Base-by-base conservation (phyloP, 2,329 filamentous ascomycete species). In the Ambrosiella beaveri region DNA sequence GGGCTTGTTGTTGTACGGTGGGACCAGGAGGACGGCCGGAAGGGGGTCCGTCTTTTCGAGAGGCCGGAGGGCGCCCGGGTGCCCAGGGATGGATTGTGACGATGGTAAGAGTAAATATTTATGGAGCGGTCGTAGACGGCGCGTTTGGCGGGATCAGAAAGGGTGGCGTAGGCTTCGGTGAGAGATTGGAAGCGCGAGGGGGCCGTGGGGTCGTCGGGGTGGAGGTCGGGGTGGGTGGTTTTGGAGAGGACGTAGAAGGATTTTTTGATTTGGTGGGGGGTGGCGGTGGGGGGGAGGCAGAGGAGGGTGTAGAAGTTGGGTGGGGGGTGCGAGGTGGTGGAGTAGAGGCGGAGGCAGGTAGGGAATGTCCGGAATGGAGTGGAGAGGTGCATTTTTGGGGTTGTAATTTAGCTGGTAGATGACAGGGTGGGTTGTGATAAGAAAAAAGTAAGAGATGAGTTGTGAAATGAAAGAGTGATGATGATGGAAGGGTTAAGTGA, bases 201-300 rank as follows among this genome's bases (percentile, higher is more conserved):
- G 62, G 90, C 86, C 60, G 72, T 68, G 3, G 86, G 85, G 70
- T 95, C 85, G 64, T 78, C 67, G 61, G 78, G 87, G 75, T 97
- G 94, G 68, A 83, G 82, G 75, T 98, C 93, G 0, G 93, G 93
- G 71, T 98, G 93, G 76, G 95, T 85, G 57, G 78, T 73, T 71
- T 96, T 95, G 66, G 89, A 95, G 68, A 97, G 86, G 61, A 78
- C 71, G 76, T 96, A 97, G 79, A 96, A 98, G 64, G 80, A 80
- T 84, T 86, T 91, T 71, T 97, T 97, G 62, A 97, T 90, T 57
- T 95, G 88, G 7, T 75, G 73, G 0, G 79, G 71, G 13, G 85
- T 81, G 45, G 91, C 90, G 62, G 78, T 78, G 47, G 77, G 75
- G 0, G 79, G 71, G n/a, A 98, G 70, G 47, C 84, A 79, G 56